Percentiles rank a stretch among this genome's conserved stretches.
These are phyloP conservation scores for Adansonia madagascariensis DNA, from an alignment of 441 rosid species.

Conservation along the genomic window DNA sequence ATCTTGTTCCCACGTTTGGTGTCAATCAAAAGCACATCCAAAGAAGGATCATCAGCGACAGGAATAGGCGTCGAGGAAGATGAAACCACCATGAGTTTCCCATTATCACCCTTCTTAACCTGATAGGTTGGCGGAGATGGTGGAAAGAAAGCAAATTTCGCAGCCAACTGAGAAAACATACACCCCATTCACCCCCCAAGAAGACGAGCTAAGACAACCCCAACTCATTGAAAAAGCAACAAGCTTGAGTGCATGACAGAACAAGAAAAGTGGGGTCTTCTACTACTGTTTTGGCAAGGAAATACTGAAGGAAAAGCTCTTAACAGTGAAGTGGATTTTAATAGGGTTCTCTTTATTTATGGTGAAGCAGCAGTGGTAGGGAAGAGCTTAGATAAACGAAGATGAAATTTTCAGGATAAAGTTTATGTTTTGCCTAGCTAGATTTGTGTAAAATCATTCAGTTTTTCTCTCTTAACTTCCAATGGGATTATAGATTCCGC, in stretches of 20 bases:
- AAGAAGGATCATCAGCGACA: constrained; percentile 61
- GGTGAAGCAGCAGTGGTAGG: background rate
- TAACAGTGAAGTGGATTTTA: background rate
- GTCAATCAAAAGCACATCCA: constrained; percentile 74
- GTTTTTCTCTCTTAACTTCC: background rate
- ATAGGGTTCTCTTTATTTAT: constrained; percentile 16
- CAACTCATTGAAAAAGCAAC: constrained; percentile 43
- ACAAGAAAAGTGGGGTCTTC: background rate
- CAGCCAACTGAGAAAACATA: constrained; percentile 87
- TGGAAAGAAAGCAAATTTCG: constrained; percentile 98
- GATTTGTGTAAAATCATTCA: constrained; percentile 23
- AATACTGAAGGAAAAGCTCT: background rate
- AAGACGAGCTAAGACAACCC: constrained; percentile 27
- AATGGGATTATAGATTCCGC: constrained; percentile 13
- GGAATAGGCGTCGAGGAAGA: constrained; percentile 66
- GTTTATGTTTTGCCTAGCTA: background rate
- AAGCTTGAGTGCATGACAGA: constrained; percentile 41
- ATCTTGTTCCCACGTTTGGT: constrained; percentile 86
- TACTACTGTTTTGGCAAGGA: background rate
- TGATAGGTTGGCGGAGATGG: constrained; percentile 96
- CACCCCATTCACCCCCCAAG: constrained; percentile 75
- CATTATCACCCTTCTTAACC: constrained; percentile 68
- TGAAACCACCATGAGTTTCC: constrained; percentile 66
- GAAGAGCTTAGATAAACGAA: background rate
- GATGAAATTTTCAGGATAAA: background rate